Evolutionary conservation across 1,139 yeast species (phyloP).

Genomic region (Lodderomyces orthopsilosis): DNA sequence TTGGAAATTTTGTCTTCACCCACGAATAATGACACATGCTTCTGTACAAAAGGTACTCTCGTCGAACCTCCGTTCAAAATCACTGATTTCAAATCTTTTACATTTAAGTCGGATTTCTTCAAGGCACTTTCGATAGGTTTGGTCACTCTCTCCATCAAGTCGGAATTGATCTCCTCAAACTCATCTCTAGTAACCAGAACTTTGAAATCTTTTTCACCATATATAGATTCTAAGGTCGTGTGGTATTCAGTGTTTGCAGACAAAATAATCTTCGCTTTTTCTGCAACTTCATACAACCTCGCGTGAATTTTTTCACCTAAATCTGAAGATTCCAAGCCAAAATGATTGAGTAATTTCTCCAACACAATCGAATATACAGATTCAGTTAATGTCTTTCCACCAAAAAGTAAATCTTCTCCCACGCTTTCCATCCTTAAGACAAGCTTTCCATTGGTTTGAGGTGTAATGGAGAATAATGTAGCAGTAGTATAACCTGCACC

Average conservation of each 20-base stretch:
- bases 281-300: conserved; percentile 77
- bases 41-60: conserved; percentile 84
- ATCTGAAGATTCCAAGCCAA: conserved; percentile 33
- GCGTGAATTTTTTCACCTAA: conserved; percentile 59
- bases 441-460: conserved; percentile 37
- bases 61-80: conserved; percentile 90
- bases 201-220: conserved; percentile 71
- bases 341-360: conserved; percentile 51
- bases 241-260: conserved; percentile 83
- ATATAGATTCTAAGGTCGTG: conserved; percentile 67
- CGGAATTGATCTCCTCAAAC: conserved; percentile 60
- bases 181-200: conserved; percentile 67
- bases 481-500: conserved; percentile 94
- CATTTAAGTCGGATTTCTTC: conserved; percentile 24
- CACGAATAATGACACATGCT: conserved; percentile 49
- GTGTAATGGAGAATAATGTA: conserved; percentile 66
- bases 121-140: conserved; percentile 60
- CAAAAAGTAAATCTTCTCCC: conserved; percentile 62
- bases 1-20: conserved; percentile 64
- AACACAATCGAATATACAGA: conserved; percentile 59
- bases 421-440: conserved; percentile 66
- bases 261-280: conserved; percentile 78
- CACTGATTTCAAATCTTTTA: conserved; percentile 57
- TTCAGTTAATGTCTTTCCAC: conserved; percentile 74
- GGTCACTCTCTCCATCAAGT: conserved; percentile 43